phyloP scores from a whole-genome alignment of 2,329 filamentous ascomycete species.

The Fusarium compactum region DNA sequence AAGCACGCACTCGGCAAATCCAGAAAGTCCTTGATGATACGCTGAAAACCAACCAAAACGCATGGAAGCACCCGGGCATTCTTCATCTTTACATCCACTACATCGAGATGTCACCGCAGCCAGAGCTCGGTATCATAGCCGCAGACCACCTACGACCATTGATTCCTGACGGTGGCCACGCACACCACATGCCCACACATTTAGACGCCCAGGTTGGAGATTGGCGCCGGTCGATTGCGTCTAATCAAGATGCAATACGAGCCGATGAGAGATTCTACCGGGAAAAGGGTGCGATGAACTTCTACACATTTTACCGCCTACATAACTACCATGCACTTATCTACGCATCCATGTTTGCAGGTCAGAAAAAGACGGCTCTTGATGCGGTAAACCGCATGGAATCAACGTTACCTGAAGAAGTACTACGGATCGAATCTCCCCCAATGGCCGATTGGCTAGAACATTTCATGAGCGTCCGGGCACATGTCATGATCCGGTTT shows the following conservation, averaged over 20 bases:
- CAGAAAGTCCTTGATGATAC: slow-evolving; percentile 49
- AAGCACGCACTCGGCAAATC: slow-evolving; percentile 47
- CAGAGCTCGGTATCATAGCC: slow-evolving; percentile 70
- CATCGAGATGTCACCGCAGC: slow-evolving; percentile 78
- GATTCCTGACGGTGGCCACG: slow-evolving; percentile 72
- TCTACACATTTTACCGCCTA: slow-evolving; percentile 80
- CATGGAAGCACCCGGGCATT: slow-evolving; percentile 75
- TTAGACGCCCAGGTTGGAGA: slow-evolving; percentile 76
- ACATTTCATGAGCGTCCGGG: slow-evolving; percentile 73
- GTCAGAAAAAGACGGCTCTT: slow-evolving; percentile 68
- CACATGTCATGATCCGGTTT: slow-evolving; percentile 79
- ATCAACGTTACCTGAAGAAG: slow-evolving; percentile 68
- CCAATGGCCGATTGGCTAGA: slow-evolving; percentile 86
- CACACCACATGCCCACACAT: slow-evolving; percentile 83
- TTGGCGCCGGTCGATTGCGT: slow-evolving; percentile 73
- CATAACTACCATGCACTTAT: slow-evolving; percentile 81
- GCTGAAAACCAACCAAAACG: slow-evolving; percentile 52
- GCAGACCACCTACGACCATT: slow-evolving; percentile 71
- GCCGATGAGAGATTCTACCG: slow-evolving; percentile 74
- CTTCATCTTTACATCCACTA: slow-evolving; percentile 82
- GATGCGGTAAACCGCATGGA: slow-evolving; percentile 71
- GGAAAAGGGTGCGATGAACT: slow-evolving; percentile 69
- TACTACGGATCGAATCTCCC: slow-evolving; percentile 72
- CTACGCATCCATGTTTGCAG: slow-evolving; percentile 83
- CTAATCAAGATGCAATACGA: slow-evolving; percentile 73